Conservation (phyloP, 352 stramenopile genomes). For the Globisporangium nodosum region DNA sequence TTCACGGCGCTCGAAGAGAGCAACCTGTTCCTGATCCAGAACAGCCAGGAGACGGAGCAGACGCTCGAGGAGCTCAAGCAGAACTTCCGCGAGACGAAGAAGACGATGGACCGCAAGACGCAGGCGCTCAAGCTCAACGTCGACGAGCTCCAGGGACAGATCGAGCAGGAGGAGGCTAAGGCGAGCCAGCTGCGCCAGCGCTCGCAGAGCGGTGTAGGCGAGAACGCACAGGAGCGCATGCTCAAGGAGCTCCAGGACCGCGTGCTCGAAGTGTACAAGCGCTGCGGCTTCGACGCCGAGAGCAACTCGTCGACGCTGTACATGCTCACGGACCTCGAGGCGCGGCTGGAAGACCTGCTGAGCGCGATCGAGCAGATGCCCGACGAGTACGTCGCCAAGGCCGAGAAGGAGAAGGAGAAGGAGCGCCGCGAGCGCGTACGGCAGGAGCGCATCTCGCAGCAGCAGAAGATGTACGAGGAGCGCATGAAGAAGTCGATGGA, state of each 20-base stretch:
- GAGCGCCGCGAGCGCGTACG: constrained; percentile 88
- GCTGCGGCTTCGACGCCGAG: constrained; percentile 90
- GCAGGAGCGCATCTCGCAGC: constrained; percentile 88
- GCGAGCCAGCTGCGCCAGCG: constrained; percentile 66
- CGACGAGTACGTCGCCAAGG: constrained; percentile 91
- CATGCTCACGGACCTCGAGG: constrained; percentile 93
- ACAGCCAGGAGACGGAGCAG: constrained; percentile 94
- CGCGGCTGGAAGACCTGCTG: constrained; percentile 87
- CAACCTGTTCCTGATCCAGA: constrained; percentile 96
- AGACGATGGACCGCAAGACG: constrained; percentile 86
- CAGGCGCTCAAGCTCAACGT: constrained; percentile 84
- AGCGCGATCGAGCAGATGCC: constrained; percentile 91
- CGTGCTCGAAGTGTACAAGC: constrained; percentile 88
- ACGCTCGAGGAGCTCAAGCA: constrained; percentile 93
- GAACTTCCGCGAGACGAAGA: constrained; percentile 88
- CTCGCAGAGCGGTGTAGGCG: constrained; percentile 58
- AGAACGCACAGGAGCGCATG: constrained; percentile 88
- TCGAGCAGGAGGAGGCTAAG: constrained; percentile 81
- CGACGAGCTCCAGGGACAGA: constrained; percentile 87
- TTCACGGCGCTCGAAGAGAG: constrained; percentile 93
- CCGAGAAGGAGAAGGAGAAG: constrained; percentile 95
- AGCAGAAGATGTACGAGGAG: constrained; percentile 92
- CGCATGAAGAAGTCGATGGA: constrained; percentile 93
- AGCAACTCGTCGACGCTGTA: constrained; percentile 90
- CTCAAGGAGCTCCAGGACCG: constrained; percentile 88